phyloP scores from a whole-genome alignment of 371 early-diverging fungal species.

The Thermomucor indicae-seudaticae region DNA sequence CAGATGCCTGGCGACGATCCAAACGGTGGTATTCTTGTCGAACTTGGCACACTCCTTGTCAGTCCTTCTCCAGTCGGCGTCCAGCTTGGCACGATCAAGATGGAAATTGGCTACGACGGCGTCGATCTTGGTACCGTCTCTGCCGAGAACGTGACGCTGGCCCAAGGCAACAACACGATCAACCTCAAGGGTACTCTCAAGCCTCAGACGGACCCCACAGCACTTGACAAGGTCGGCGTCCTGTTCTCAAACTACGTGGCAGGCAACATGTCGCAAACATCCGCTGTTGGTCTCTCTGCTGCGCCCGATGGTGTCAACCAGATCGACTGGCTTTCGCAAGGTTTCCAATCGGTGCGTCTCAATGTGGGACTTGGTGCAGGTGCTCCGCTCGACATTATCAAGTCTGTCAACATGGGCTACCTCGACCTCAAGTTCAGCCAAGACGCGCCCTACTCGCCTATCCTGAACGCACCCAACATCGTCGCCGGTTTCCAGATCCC shows the following conservation, averaged over 20 bases:
- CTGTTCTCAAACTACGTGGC: constrained; percentile 57
- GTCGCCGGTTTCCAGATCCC: constrained; percentile 52
- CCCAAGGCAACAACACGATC: constrained; percentile 45
- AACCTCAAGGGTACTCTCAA: constrained; percentile 48
- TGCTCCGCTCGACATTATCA: constrained; percentile 46
- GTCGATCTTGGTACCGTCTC: constrained; percentile 48
- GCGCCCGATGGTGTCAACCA: constrained; percentile 55
- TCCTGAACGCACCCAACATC: constrained; percentile 43
- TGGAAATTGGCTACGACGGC: constrained; percentile 49
- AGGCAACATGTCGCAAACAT: constrained; percentile 44
- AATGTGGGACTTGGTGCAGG: constrained; percentile 46
- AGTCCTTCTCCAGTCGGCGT: constrained; percentile 62
- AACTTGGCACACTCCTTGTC: constrained; percentile 48
- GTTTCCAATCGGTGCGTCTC: constrained; percentile 49
- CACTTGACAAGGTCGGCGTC: constrained; percentile 38
- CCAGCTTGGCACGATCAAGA: constrained; percentile 51
- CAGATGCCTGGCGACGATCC: constrained; percentile 56
- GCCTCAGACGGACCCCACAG: constrained; percentile 45
- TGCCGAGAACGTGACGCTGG: constrained; percentile 42
- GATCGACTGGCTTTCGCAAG: constrained; percentile 55
- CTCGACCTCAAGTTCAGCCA: constrained; percentile 49
- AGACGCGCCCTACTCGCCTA: constrained; percentile 47
- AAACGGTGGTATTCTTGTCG: constrained; percentile 51
- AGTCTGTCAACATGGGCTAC: constrained; percentile 49
- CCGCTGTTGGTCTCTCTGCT: constrained; percentile 54